phyloP scores from a whole-genome alignment of 2,329 filamentous ascomycete genomes.

The Ceratocystis albifundus region DNA sequence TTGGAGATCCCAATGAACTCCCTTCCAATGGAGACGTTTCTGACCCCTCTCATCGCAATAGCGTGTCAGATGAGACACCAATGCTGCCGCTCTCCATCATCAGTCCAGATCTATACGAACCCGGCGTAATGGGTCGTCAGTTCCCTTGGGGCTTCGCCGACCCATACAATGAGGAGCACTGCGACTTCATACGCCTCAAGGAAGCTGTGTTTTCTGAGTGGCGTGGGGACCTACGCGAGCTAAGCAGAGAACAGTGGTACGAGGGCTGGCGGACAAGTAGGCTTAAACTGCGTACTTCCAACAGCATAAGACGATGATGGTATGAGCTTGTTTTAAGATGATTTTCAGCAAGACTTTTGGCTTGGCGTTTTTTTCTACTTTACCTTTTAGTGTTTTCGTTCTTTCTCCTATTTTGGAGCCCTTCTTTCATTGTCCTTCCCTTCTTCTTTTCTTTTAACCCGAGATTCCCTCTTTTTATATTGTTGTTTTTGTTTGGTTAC shows the following conservation, averaged over 20 bases:
- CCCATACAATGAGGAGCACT: constrained; percentile 81
- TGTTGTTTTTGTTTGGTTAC: background rate
- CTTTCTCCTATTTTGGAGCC: constrained; percentile 15
- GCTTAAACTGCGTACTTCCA: constrained; percentile 44
- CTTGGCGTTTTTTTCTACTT: background rate
- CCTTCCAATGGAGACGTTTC: constrained; percentile 31
- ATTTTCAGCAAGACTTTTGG: background rate
- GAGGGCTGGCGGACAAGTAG: constrained; percentile 80
- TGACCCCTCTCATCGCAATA: constrained; percentile 35
- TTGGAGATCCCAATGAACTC: constrained; percentile 25
- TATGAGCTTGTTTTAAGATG: constrained; percentile 12
- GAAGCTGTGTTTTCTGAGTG: constrained; percentile 89
- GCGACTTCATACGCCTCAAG: constrained; percentile 83
- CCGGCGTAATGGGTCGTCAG: constrained; percentile 64
- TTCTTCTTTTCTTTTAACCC: background rate
- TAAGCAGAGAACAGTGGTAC: constrained; percentile 86
- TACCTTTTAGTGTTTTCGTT: constrained; percentile 12
- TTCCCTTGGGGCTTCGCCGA: constrained; percentile 98
- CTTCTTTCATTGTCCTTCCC: background rate
- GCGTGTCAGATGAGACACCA: constrained; percentile 45
- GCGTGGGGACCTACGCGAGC: constrained; percentile 80
- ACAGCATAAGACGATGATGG: constrained; percentile 30
- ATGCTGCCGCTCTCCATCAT: constrained; percentile 85
- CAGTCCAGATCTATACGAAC: constrained; percentile 84
- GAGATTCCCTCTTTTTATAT: background rate